Conservation (phyloP, 169 alveolate genomes). For the Fabrea salina region DNA sequence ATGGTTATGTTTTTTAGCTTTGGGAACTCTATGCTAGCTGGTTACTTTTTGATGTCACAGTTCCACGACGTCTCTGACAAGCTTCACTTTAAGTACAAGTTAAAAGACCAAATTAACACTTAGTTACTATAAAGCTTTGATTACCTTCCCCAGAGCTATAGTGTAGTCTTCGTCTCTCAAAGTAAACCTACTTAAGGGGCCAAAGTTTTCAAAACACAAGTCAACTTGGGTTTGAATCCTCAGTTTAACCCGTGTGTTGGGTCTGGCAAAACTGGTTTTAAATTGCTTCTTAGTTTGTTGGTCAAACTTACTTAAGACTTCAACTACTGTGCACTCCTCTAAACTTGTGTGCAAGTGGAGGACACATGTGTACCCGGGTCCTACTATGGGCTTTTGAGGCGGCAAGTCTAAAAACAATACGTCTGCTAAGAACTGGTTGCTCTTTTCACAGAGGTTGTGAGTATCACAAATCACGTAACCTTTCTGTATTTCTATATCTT, state of each 20-base stretch:
- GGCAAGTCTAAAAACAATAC: slow-evolving; percentile 34
- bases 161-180: slow-evolving; percentile 55
- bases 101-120: too few species aligned
- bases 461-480: slow-evolving; percentile 69
- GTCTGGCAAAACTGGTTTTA: slow-evolving; percentile 36
- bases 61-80: too few species aligned
- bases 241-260: slow-evolving; percentile 32
- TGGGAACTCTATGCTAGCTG: too few species aligned
- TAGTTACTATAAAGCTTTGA: slow-evolving; percentile 12
- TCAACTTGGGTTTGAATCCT: slow-evolving; percentile 14
- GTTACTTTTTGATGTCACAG: too few species aligned
- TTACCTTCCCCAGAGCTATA: slow-evolving; percentile 43
- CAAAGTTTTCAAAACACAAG: slow-evolving; percentile 32
- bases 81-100: too few species aligned
- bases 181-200: slow-evolving; percentile 49
- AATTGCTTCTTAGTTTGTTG: slow-evolving; percentile 27
- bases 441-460: slow-evolving; percentile 52
- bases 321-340: slow-evolving; percentile 35
- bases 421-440: slow-evolving; percentile 49
- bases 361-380: slow-evolving; percentile 49
- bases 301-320: slow-evolving; percentile 36
- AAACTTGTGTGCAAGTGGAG: slow-evolving; percentile 45
- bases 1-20: too few species aligned
- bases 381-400: slow-evolving; percentile 35
- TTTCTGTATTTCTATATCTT: slow-evolving; percentile 58